phyloP scores from a whole-genome alignment of 371 early-diverging fungal species.

The Haplosporangium sp. region DNA sequence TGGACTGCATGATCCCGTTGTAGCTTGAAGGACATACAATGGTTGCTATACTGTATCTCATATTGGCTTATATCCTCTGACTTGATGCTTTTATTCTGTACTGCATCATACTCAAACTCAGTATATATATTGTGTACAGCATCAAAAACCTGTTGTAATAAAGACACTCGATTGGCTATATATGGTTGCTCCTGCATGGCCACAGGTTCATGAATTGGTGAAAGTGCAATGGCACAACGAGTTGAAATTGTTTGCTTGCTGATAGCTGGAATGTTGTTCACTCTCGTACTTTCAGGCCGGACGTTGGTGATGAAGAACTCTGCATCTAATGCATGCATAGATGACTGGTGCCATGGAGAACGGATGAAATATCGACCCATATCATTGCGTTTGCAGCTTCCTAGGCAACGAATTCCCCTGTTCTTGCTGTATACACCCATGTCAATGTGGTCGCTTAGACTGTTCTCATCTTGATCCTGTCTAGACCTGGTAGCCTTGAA shows the following conservation, averaged over 20 bases:
- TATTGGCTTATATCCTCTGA: not conserved
- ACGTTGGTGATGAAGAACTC: too few species aligned
- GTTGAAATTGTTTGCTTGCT: not conserved
- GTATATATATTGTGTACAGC: not conserved
- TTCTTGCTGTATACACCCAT: too few species aligned
- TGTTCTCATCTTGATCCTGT: too few species aligned
- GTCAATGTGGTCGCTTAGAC: too few species aligned
- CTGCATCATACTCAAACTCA: slow-evolving; percentile 2
- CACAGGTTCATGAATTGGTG: not conserved
- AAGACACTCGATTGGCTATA: not conserved
- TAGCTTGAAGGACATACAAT: slow-evolving; percentile 8
- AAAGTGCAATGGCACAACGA: not conserved
- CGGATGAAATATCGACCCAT: too few species aligned
- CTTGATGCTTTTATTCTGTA: not conserved
- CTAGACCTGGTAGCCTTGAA: too few species aligned
- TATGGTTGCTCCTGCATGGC: not conserved
- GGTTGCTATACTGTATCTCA: not conserved
- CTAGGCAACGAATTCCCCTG: too few species aligned
- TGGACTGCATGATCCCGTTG: slow-evolving; percentile 1
- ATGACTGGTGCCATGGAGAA: too few species aligned
- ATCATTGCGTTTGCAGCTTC: too few species aligned
- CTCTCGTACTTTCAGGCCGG: not conserved
- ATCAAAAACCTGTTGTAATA: slow-evolving; percentile 4
- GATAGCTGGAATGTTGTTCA: not conserved
- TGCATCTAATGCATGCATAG: too few species aligned